These are phyloP conservation scores for Breynia disticha DNA, from an alignment of 441 rosid species.

Conservation along the genomic window DNA sequence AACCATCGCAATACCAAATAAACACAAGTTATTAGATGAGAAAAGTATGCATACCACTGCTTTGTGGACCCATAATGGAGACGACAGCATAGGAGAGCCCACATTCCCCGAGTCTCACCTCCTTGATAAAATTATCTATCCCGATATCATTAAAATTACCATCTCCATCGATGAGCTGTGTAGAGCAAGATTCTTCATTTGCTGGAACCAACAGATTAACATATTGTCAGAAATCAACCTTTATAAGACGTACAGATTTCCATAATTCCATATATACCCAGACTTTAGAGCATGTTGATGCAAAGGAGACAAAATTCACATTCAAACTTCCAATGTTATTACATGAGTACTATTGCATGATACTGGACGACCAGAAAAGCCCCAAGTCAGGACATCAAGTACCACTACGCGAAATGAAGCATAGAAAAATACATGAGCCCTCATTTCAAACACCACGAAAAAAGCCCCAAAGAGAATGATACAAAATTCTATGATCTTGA, in stretches of 20 bases:
- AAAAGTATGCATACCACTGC: conserved; percentile 54
- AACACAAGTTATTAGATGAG: too few relatives aligned
- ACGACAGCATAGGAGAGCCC: conserved; percentile 96
- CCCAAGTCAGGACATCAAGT: too few relatives aligned
- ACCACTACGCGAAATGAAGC: background rate
- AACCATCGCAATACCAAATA: background rate
- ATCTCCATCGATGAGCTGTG: conserved; percentile 93
- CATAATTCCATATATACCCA: background rate
- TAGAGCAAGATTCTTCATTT: conserved; percentile 44
- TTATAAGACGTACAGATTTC: conserved; percentile 3
- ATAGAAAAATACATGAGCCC: background rate
- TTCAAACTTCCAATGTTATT: background rate
- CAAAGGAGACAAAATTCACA: background rate
- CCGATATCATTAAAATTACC: conserved; percentile 67
- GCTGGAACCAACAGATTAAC: conserved; percentile 22
- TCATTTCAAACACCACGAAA: background rate
- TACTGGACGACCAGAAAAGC: too few relatives aligned
- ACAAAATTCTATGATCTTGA: background rate
- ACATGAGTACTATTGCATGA: background rate
- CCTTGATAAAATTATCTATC: conserved; percentile 65
- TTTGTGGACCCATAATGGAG: conserved; percentile 99
- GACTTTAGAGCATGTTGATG: background rate
- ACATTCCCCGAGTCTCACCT: conserved; percentile 59
- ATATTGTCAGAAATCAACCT: conserved; percentile 9
- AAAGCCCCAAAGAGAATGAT: background rate